phyloP scores from a whole-genome alignment of 192 early-diverging fungal genomes.

The Cladochytrium replicatum region DNA sequence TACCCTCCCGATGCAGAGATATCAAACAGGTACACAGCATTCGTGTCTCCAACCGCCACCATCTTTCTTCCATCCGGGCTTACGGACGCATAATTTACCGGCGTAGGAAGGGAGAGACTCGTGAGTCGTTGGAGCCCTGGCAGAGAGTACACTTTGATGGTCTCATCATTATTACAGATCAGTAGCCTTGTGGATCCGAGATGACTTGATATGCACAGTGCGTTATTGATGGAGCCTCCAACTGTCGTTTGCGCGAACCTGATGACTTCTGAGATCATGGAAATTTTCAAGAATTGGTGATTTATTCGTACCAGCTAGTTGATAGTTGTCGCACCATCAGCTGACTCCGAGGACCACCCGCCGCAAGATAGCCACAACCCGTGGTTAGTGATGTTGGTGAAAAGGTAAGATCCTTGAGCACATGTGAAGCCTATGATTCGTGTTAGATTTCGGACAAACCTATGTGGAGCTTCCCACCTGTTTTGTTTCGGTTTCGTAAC shows the following conservation, averaged over 20 bases:
- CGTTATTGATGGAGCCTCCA: conserved; percentile 82
- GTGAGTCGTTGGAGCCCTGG: conserved; percentile 67
- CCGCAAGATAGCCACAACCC: conserved; percentile 74
- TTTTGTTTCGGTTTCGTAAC: conserved; percentile 50
- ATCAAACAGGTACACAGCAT: conserved; percentile 77
- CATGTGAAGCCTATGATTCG: conserved; percentile 32
- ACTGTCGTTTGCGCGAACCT: conserved; percentile 44
- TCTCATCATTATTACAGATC: conserved; percentile 90
- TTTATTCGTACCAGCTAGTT: conserved; percentile 52
- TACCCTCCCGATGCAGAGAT: conserved; percentile 59
- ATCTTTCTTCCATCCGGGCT: conserved; percentile 87
- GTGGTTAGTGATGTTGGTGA: conserved; percentile 67
- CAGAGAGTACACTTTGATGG: conserved; percentile 79
- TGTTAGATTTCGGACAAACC: too few species aligned
- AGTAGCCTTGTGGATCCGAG: conserved; percentile 55
- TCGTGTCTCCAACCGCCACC: conserved; percentile 86
- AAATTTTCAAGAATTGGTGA: too few species aligned
- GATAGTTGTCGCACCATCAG: conserved; percentile 62
- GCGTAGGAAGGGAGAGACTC: conserved; percentile 71
- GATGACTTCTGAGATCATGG: background rate
- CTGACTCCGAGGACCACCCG: conserved; percentile 83
- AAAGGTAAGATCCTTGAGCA: conserved; percentile 67
- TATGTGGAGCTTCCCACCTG: conserved; percentile 16
- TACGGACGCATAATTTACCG: conserved; percentile 85
- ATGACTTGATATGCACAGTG: conserved; percentile 56